phyloP scores from a whole-genome alignment of 805 yeast species.

The Saccharomyces jurei region DNA sequence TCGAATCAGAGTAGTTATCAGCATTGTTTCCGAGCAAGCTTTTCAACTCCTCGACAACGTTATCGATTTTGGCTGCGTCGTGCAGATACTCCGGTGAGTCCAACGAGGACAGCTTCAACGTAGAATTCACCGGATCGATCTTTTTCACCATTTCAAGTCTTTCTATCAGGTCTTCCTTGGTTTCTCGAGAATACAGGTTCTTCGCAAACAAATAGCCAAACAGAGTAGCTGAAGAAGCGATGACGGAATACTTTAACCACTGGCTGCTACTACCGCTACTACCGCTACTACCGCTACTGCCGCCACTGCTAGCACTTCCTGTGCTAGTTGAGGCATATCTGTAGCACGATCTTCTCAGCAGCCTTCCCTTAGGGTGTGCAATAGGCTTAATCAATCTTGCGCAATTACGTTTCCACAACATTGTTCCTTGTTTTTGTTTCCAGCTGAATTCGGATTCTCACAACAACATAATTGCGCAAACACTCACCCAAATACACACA shows the following conservation, averaged over 20 bases:
- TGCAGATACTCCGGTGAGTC: constrained; percentile 25
- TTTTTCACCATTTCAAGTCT: constrained; percentile 1
- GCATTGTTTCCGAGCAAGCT: constrained; percentile 32
- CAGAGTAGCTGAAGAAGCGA: neutral
- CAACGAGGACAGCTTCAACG: constrained; percentile 14
- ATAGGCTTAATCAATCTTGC: neutral
- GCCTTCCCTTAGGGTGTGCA: neutral
- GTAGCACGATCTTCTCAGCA: neutral
- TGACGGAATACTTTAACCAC: neutral
- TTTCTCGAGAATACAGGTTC: neutral
- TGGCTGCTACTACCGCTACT: neutral
- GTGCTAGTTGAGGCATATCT: neutral
- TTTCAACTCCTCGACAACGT: constrained; percentile 38
- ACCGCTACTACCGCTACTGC: no score
- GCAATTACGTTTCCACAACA: neutral
- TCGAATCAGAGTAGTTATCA: constrained; percentile 26
- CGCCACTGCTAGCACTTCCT: no score
- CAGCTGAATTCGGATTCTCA: neutral
- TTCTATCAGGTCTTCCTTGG: neutral
- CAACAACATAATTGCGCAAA: no score
- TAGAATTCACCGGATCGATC: constrained; percentile 8
- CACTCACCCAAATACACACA: neutral
- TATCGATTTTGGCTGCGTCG: constrained; percentile 33
- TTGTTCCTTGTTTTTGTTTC: neutral
- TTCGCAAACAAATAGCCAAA: neutral